Conservation (phyloP, 73 alveolate species). For the Symbiodinium natans region DNA sequence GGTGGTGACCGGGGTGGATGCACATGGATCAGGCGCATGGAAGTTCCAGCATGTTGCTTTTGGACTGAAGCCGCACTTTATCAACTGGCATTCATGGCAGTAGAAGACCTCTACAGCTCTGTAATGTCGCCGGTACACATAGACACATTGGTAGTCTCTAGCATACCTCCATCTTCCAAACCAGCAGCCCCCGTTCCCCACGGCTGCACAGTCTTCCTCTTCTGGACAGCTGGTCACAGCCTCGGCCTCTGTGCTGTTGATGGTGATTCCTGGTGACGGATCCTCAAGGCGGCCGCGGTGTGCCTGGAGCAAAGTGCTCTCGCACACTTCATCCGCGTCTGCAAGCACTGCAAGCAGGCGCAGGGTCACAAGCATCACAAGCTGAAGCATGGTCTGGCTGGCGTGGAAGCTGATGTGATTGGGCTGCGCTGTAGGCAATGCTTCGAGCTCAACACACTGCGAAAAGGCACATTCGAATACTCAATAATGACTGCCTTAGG, state of each 20-base stretch:
- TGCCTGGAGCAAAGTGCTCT: conserved; percentile 1
- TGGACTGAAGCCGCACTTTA: background rate
- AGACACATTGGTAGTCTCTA: background rate
- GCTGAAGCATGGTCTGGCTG: background rate
- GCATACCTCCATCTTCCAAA: background rate
- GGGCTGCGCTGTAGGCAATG: background rate
- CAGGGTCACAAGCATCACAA: background rate
- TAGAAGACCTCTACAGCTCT: background rate
- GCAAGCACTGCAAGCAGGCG: background rate
- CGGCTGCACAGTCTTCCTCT: background rate
- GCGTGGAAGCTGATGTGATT: background rate
- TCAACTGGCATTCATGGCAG: background rate
- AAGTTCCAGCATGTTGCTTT: background rate
- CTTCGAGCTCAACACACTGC: background rate
- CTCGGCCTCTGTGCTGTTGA: conserved; percentile 3
- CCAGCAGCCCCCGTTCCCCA: background rate
- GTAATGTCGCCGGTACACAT: background rate
- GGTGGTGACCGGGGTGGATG: background rate
- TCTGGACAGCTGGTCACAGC: background rate
- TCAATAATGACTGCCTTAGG: background rate
- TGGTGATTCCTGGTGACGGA: background rate
- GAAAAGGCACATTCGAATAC: background rate
- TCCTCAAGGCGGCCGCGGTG: background rate
- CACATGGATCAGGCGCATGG: background rate
- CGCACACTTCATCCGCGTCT: background rate